These are phyloP conservation scores for Zymoseptoria ardabiliae DNA, from an alignment of 2,329 filamentous ascomycete species.

Conservation along the genomic window DNA sequence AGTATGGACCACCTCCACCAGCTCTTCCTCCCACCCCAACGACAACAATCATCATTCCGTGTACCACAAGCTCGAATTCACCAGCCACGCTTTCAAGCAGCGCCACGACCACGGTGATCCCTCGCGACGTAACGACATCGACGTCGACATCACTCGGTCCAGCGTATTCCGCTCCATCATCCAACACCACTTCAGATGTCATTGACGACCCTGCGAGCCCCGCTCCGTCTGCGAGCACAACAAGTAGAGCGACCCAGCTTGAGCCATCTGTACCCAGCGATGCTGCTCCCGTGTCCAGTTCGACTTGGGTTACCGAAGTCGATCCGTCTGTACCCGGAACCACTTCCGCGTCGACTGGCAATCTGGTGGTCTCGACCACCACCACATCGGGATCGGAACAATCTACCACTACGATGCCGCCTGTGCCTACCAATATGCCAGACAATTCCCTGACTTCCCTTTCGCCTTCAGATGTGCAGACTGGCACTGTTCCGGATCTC, in stretches of 20 bases:
- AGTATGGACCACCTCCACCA: slow-evolving; percentile 5
- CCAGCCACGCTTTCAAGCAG: background rate
- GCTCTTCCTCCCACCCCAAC: slow-evolving; percentile 2
- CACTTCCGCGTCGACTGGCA: background rate
- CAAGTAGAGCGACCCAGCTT: background rate
- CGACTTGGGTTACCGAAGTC: background rate
- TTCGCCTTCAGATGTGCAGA: slow-evolving; percentile 26
- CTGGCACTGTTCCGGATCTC: slow-evolving; percentile 14
- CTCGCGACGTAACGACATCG: background rate
- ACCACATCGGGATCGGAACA: background rate
- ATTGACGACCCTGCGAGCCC: background rate
- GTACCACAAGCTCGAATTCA: background rate
- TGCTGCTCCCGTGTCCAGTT: background rate
- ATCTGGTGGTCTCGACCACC: background rate
- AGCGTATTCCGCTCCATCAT: background rate
- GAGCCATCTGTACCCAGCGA: background rate
- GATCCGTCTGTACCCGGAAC: background rate
- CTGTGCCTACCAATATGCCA: slow-evolving; percentile 16
- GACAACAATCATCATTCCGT: background rate
- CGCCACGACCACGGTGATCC: background rate
- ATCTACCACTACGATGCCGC: background rate
- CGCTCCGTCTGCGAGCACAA: background rate
- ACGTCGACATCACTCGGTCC: background rate
- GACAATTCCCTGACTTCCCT: slow-evolving; percentile 22
- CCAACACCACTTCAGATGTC: background rate